Percentiles rank a stretch among this genome's conserved stretches.
Evolutionary conservation across 495 filamentous ascomycete species (phyloP).

Genomic region (Podospora fimiseda): DNA sequence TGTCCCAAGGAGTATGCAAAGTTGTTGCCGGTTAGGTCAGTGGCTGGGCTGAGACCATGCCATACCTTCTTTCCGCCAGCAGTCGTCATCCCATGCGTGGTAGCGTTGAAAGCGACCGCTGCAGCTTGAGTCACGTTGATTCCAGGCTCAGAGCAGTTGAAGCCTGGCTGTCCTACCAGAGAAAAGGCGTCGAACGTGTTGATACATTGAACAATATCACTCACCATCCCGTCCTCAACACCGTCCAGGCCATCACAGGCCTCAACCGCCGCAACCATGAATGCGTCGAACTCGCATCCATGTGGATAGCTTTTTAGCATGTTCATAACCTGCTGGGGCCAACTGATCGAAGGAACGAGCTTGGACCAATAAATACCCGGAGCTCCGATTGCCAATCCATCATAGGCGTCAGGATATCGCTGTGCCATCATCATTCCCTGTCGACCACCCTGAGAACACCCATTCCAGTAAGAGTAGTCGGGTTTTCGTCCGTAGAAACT

Average conservation of each 20-base stretch:
- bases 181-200: conserved; percentile 22
- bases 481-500: conserved; percentile 31
- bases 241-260: conserved; percentile 37
- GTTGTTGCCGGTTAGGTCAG: conserved; percentile 14
- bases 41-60: conserved; percentile 18
- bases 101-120: conserved; percentile 24
- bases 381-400: conserved; percentile 36
- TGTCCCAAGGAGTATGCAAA: no score
- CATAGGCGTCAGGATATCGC: conserved; percentile 35
- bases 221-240: conserved; percentile 30
- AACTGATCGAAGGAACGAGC: conserved; percentile 12
- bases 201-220: conserved; percentile 16
- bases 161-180: conserved; percentile 10
- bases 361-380: conserved; percentile 30
- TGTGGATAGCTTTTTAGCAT: conserved; percentile 16
- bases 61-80: conserved; percentile 18
- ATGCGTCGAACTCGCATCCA: conserved; percentile 29
- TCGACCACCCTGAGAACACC: conserved; percentile 41
- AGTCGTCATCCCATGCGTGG: conserved; percentile 17
- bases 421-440: conserved; percentile 40
- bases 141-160: conserved; percentile 11
- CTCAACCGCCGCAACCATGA: conserved; percentile 23
- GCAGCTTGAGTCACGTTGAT: conserved; percentile 15
- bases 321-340: conserved; percentile 37
- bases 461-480: conserved; percentile 38